phyloP scores from a whole-genome alignment of 352 stramenopile genomes.

The Phytophthora sojae region DNA sequence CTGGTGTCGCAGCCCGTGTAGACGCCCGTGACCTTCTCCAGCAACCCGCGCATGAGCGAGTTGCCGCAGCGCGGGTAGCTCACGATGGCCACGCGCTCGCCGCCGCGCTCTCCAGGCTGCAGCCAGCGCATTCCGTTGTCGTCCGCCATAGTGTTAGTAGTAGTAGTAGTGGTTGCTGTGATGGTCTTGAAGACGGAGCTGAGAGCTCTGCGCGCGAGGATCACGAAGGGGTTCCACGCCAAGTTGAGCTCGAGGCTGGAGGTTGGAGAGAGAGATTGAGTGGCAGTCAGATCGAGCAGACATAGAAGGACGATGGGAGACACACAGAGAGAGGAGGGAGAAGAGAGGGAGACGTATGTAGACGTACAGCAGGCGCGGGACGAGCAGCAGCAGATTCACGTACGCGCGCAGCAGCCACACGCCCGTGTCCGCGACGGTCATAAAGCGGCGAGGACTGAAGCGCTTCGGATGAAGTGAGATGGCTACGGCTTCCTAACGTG shows the following conservation, averaged over 20 bases:
- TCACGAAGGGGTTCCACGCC: constrained; percentile 73
- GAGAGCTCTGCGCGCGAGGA: constrained; percentile 52
- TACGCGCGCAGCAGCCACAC: constrained; percentile 71
- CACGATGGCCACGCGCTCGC: constrained; percentile 89
- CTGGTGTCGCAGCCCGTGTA: constrained; percentile 98
- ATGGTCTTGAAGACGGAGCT: constrained; percentile 35
- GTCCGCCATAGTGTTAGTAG: constrained; percentile 11
- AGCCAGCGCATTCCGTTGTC: constrained; percentile 70
- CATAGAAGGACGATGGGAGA: constrained; percentile 34
- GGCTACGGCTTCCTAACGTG: not conserved
- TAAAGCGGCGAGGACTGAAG: constrained; percentile 8
- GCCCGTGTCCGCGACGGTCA: constrained; percentile 37
- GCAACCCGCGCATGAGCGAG: constrained; percentile 95
- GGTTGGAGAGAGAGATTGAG: constrained; percentile 9
- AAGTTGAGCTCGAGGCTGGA: constrained; percentile 63
- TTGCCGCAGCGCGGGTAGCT: constrained; percentile 98
- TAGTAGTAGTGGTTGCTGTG: not conserved
- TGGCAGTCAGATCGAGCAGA: constrained; percentile 27
- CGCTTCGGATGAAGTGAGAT: not conserved
- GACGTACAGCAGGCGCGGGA: constrained; percentile 73
- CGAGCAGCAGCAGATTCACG: constrained; percentile 65
- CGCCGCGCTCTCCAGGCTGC: constrained; percentile 60
- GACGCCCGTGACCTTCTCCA: constrained; percentile 95
- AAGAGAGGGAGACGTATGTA: not conserved
- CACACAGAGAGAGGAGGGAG: no score